These are phyloP conservation scores for Ustilago nuda DNA, from an alignment of 1,284 basidiomycete genomes.

Conservation along the genomic window DNA sequence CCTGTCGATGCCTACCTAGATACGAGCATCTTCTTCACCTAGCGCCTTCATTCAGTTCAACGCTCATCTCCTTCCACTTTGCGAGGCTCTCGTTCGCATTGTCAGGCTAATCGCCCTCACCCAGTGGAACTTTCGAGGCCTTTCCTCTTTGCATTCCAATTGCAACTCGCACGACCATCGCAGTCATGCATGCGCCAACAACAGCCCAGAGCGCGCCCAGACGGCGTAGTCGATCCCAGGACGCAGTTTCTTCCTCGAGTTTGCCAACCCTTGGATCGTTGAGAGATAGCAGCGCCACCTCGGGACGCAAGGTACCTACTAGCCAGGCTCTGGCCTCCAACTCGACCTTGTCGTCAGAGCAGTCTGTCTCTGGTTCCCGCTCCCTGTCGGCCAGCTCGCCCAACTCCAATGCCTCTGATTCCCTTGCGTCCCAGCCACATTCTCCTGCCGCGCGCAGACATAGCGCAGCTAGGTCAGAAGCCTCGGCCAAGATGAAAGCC, in stretches of 20 bases:
- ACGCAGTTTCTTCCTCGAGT: slow-evolving; percentile 7
- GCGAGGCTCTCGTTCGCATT: background rate
- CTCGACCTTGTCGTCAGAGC: background rate
- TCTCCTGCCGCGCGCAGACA: slow-evolving; percentile 20
- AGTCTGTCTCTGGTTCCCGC: slow-evolving; percentile 12
- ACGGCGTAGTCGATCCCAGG: slow-evolving; percentile 29
- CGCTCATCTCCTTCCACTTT: background rate
- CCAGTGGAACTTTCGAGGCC: background rate
- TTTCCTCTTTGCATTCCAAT: background rate
- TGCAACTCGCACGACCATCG: background rate
- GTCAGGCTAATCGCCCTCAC: background rate
- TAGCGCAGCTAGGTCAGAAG: slow-evolving; percentile 42
- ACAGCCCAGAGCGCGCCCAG: slow-evolving; percentile 7
- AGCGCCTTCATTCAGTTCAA: background rate
- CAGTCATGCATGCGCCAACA: slow-evolving; percentile 17
- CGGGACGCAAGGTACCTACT: slow-evolving; percentile 13
- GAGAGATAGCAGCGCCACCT: background rate
- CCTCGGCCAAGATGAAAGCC: slow-evolving; percentile 47
- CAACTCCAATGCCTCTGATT: slow-evolving; percentile 12
- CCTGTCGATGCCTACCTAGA: background rate
- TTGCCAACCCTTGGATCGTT: background rate
- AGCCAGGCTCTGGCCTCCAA: background rate
- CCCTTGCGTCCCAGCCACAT: slow-evolving; percentile 14
- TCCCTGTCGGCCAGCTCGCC: slow-evolving; percentile 24
- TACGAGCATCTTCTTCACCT: background rate